A percentile compares a stretch with the other conserved stretches of the same genome.
phyloP scores from a whole-genome alignment of 202 grass and related monocot genomes.

The Hordeum pubiflorum region DNA sequence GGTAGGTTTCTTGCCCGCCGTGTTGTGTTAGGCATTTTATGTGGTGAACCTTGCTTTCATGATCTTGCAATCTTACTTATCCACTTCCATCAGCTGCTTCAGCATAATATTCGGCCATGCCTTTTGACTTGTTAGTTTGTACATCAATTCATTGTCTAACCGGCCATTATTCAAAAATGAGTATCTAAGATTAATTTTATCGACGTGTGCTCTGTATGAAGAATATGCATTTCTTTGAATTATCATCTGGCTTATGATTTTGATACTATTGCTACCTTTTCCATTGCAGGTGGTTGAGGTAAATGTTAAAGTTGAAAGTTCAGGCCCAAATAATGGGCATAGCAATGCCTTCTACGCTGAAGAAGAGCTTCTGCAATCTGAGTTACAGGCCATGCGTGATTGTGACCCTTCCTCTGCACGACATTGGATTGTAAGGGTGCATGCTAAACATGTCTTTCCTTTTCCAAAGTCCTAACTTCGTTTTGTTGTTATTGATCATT shows the following conservation, averaged over 20 bases:
- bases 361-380: constrained; percentile 77
- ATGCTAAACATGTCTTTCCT: background rate
- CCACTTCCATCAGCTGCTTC: background rate
- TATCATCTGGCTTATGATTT: background rate
- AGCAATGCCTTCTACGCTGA: constrained; percentile 95
- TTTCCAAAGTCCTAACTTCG: background rate
- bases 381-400: constrained; percentile 92
- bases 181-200: background rate
- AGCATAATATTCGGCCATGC: background rate
- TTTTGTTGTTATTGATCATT: background rate
- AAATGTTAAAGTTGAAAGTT: constrained; percentile 80
- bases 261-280: constrained; percentile 3
- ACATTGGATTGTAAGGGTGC: constrained; percentile 84
- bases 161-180: background rate
- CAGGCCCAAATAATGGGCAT: constrained; percentile 76
- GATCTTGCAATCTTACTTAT: background rate
- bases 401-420: constrained; percentile 79
- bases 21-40: background rate
- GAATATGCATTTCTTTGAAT: background rate
- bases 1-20: constrained; percentile 21
- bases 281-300: constrained; percentile 77
- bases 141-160: background rate
- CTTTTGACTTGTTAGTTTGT: background rate
- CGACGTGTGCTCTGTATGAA: background rate
- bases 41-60: background rate